These are phyloP conservation scores for Cyclotella cryptica DNA, from an alignment of 108 stramenopile species.

Conservation along the genomic window DNA sequence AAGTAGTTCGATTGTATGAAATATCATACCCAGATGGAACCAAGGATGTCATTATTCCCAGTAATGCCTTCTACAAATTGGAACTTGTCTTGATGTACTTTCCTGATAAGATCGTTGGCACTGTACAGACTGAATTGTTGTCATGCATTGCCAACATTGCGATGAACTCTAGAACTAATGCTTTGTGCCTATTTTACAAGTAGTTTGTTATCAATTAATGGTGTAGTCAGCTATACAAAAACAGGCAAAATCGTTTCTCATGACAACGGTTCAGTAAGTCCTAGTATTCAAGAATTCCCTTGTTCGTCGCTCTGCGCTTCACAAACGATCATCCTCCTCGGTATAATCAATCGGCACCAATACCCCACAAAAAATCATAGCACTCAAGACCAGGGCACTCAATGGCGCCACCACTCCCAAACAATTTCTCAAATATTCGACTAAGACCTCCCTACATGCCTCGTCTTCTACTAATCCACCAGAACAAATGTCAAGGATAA, in stretches of 20 bases:
- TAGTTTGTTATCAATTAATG: too few species aligned
- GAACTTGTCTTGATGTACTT: constrained; percentile 24
- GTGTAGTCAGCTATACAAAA: too few species aligned
- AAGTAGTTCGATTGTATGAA: constrained; percentile 32
- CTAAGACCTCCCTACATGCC: not conserved
- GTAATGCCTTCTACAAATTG: constrained; percentile 23
- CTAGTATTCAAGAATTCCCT: not conserved
- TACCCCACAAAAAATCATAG: constrained; percentile 1
- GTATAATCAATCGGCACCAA: constrained; percentile 14
- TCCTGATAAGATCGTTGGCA: constrained; percentile 26
- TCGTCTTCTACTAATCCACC: constrained; percentile 15
- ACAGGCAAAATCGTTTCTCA: too few species aligned
- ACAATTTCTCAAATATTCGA: constrained; percentile 5
- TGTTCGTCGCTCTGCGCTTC: not conserved
- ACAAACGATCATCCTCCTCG: not conserved
- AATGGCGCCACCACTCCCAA: not conserved
- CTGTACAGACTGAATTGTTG: too few species aligned
- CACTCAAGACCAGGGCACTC: not conserved
- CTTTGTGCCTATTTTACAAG: too few species aligned
- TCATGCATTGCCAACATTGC: too few species aligned
- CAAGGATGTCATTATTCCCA: constrained; percentile 27
- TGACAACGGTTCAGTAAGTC: too few species aligned
- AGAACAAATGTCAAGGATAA: not conserved
- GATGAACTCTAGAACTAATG: too few species aligned
- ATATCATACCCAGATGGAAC: constrained; percentile 25